Percentiles rank a stretch among this genome's conserved stretches.
Evolutionary conservation across 495 filamentous ascomycete species (phyloP).

Genomic region (Penicillium turbatum): DNA sequence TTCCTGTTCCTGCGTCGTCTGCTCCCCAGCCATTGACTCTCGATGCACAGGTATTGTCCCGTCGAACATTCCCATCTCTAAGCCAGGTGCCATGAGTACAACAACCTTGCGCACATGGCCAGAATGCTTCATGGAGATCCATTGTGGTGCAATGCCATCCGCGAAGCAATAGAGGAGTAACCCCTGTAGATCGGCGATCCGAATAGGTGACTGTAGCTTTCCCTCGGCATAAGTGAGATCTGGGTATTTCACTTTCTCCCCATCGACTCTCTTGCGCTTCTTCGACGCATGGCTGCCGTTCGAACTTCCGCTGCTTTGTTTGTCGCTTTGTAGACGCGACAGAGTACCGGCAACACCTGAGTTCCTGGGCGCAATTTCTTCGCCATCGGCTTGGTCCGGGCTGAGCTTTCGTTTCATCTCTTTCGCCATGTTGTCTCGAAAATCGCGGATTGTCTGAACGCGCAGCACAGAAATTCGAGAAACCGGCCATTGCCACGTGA

Average conservation of each 20-base stretch:
- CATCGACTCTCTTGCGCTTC: slow-evolving; percentile 39
- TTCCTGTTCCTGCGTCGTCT: slow-evolving; percentile 9
- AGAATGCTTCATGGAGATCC: slow-evolving; percentile 76
- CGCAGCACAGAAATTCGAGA: slow-evolving; percentile 1
- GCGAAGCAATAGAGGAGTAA: slow-evolving; percentile 86
- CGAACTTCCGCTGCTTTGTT: slow-evolving; percentile 15
- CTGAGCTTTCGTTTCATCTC: slow-evolving; percentile 38
- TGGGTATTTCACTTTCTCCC: slow-evolving; percentile 71
- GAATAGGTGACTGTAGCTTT: slow-evolving; percentile 68
- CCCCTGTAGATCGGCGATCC: slow-evolving; percentile 72
- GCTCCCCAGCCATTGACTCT: slow-evolving; percentile 9
- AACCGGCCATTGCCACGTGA: slow-evolving; percentile 8
- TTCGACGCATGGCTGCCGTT: slow-evolving; percentile 28
- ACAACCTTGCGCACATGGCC: slow-evolving; percentile 76
- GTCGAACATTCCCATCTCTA: slow-evolving; percentile 88
- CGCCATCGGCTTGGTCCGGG: slow-evolving; percentile 23
- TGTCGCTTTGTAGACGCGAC: slow-evolving; percentile 24
- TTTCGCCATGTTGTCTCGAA: slow-evolving; percentile 16
- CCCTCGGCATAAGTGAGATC: slow-evolving; percentile 63
- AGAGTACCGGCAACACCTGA: slow-evolving; percentile 35
- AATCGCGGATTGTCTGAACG: background rate
- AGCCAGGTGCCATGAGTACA: slow-evolving; percentile 87
- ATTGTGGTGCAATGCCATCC: slow-evolving; percentile 79
- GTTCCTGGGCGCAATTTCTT: slow-evolving; percentile 7
- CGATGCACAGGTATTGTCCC: slow-evolving; percentile 49